A percentile compares a stretch with the other conserved stretches of the same genome.
phyloP scores from a whole-genome alignment of 2,329 filamentous ascomycete genomes.

The Fusarium aywerte region DNA sequence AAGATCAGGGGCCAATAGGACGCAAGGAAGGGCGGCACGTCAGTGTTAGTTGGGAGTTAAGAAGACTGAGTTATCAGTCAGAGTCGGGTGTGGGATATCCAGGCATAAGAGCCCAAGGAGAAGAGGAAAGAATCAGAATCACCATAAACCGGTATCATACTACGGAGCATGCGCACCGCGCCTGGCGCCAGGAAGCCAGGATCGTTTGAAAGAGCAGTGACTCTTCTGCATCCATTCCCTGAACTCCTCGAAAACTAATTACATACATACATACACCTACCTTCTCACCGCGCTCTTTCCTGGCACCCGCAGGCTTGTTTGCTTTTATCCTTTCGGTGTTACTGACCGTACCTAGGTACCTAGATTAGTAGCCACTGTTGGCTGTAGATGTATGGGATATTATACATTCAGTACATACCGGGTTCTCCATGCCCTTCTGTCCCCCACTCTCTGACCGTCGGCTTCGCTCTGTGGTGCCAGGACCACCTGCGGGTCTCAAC shows the following conservation, averaged over 20 bases:
- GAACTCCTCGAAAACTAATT: not conserved
- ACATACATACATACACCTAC: not conserved
- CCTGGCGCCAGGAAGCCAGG: slow-evolving; percentile 19
- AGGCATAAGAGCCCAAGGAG: not conserved
- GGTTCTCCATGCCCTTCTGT: too few species aligned
- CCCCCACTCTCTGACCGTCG: slow-evolving; percentile 40
- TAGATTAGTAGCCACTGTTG: not conserved
- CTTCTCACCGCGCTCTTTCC: not conserved
- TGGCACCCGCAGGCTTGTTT: slow-evolving; percentile 7
- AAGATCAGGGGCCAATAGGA: slow-evolving; percentile 12
- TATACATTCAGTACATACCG: not conserved
- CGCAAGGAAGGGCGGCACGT: not conserved
- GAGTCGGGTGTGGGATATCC: not conserved
- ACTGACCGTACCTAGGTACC: slow-evolving; percentile 2
- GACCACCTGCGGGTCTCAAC: slow-evolving; percentile 44
- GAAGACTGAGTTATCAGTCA: slow-evolving; percentile 24
- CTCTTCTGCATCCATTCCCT: not conserved
- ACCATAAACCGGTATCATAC: not conserved
- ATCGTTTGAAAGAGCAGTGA: slow-evolving; percentile 8
- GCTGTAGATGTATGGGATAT: slow-evolving; percentile 1
- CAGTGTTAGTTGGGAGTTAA: not conserved
- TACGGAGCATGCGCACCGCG: not conserved
- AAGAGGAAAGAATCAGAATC: not conserved
- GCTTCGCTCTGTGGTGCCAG: slow-evolving; percentile 41
- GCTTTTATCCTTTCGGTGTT: slow-evolving; percentile 31